Base-by-base conservation (phyloP, 2,329 filamentous ascomycete species). In the Coniochaeta prunicola region DNA sequence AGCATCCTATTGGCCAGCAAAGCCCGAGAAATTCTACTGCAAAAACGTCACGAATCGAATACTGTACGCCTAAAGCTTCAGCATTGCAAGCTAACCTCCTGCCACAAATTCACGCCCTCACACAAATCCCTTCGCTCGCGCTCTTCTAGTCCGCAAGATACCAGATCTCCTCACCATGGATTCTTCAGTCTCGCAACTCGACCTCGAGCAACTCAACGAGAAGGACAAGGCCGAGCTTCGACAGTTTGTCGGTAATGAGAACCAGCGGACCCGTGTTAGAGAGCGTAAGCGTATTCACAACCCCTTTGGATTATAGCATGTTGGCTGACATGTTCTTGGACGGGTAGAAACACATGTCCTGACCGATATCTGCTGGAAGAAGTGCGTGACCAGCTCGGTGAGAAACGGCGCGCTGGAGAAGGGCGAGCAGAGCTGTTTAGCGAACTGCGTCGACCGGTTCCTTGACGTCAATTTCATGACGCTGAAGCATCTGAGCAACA, bases 391-490 rank as follows among this genome's bases (percentile, higher is more conserved):
- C 9, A 80, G 85, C 58, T 81, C 80, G 59, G 88, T 97, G 71
- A 86, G 87, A 65, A 83, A 80, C 61, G 83, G 85, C 30, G 84
- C 85, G 67, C 79, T 99, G 65, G 91, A 96, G 65, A 83, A 81
- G 68, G 78, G 75, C 62, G 94, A 99, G 77, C 88, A 94, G 77
- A 76, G 80, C 9, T 99, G 94, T 74, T 83, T 96, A 72, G 80
- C 87, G 72, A 97, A 96, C 79, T 99, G 94, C 70, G 92, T 97
- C 59, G 90, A 96, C 68, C 83, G 94, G 59, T 97, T 96, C 76
- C 82, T 97, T 77, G 94, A 99, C 74, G 84, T 92, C 63, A 94
- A 93, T 76, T 76, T 90, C 64, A 79, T 91, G 57, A 89, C 96
- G n/a, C 78, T 97, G 74, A 88, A 87, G 79, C 89, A 97, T 71